A percentile compares a stretch with the other conserved stretches of the same genome.
phyloP scores from a whole-genome alignment of 306 rosid species.

The Dalbergia cultrata region DNA sequence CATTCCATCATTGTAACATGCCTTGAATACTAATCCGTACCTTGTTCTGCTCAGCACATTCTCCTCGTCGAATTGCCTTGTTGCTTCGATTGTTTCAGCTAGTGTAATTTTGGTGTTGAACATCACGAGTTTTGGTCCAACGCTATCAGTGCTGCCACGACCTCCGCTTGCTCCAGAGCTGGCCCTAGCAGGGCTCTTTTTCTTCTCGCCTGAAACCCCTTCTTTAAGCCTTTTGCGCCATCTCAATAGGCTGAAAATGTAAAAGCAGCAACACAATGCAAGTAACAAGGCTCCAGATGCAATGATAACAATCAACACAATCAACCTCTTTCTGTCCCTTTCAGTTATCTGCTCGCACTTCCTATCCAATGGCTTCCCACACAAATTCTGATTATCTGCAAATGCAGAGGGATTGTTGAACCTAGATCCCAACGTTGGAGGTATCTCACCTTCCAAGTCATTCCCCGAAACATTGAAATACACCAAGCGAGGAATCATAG shows the following conservation, averaged over 20 bases:
- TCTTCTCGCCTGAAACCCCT: conserved; percentile 77
- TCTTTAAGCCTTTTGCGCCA: conserved; percentile 87
- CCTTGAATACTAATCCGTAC: conserved; percentile 85
- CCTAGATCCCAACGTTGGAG: conserved; percentile 67
- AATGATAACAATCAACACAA: conserved; percentile 63
- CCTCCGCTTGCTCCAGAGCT: conserved; percentile 91
- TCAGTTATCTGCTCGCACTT: conserved; percentile 50
- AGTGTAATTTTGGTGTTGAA: conserved; percentile 88
- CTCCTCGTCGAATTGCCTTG: conserved; percentile 92
- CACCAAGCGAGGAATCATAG: conserved; percentile 58
- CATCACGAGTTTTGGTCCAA: conserved; percentile 92
- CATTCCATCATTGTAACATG: conserved; percentile 90
- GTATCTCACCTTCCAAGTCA: conserved; percentile 80
- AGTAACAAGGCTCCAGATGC: conserved; percentile 67
- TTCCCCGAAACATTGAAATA: conserved; percentile 82
- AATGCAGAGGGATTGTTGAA: conserved; percentile 68
- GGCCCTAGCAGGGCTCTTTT: conserved; percentile 79
- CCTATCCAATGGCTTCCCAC: conserved; percentile 74
- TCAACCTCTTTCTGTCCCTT: conserved; percentile 65
- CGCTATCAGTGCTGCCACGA: conserved; percentile 83
- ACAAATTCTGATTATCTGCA: conserved; percentile 64
- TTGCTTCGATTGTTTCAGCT: conserved; percentile 89
- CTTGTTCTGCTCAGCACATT: conserved; percentile 91
- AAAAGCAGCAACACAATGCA: conserved; percentile 82
- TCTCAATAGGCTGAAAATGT: conserved; percentile 75